Percentiles rank a stretch among this genome's conserved stretches.
Conservation (phyloP, 1,284 basidiomycete species). For the Microbotryum saponariae region DNA sequence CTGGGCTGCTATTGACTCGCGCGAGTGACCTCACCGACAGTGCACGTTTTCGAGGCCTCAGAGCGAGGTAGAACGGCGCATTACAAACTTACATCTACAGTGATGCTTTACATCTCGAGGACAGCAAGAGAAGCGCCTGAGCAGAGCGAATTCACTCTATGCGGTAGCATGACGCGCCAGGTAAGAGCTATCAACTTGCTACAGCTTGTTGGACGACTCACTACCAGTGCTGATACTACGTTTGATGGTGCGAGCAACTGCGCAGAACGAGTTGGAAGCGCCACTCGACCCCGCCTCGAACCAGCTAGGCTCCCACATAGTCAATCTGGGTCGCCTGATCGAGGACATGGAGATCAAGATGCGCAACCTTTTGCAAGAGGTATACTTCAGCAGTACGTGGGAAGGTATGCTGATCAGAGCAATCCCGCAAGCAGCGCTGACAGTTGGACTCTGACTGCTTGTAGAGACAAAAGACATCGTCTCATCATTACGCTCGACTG, state of each 20-base stretch:
- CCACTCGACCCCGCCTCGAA: slow-evolving; percentile 47
- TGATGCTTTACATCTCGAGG: slow-evolving; percentile 89
- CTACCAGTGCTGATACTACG: no score
- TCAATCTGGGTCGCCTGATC: slow-evolving; percentile 86
- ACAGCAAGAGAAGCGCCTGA: slow-evolving; percentile 39
- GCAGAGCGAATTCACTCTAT: slow-evolving; percentile 61
- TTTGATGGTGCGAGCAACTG: no score
- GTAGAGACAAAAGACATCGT: slow-evolving; percentile 92
- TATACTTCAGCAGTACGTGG: slow-evolving; percentile 60
- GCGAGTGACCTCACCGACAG: slow-evolving; percentile 36
- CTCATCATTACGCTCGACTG: slow-evolving; percentile 76
- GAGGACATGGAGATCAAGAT: slow-evolving; percentile 99
- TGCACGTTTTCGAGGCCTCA: slow-evolving; percentile 91
- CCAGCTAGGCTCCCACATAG: slow-evolving; percentile 64
- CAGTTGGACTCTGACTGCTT: not conserved
- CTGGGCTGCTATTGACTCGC: not conserved
- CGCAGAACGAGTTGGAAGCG: slow-evolving; percentile 73
- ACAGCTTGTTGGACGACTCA: not conserved
- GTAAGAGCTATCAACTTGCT: slow-evolving; percentile 45
- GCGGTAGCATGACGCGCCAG: slow-evolving; percentile 95
- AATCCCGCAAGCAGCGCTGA: not conserved
- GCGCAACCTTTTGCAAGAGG: slow-evolving; percentile 90
- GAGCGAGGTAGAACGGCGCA: slow-evolving; percentile 85
- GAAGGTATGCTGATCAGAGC: not conserved
- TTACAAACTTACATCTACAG: slow-evolving; percentile 94